These are phyloP conservation scores for Cadophora malorum DNA, from an alignment of 2,329 filamentous ascomycete species.

Conservation along the genomic window DNA sequence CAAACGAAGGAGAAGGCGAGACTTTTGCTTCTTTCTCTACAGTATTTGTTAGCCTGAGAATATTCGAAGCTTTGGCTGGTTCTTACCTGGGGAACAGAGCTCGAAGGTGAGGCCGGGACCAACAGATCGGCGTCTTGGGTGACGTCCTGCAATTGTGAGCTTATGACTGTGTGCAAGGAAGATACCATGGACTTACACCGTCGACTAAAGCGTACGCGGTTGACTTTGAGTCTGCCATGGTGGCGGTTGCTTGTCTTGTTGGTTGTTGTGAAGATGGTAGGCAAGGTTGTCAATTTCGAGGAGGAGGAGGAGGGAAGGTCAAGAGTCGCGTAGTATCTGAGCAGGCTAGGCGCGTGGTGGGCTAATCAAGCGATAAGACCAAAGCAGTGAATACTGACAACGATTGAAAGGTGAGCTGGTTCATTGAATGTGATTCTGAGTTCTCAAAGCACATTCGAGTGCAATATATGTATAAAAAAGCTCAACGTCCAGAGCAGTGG, in stretches of 20 bases:
- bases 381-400: not conserved
- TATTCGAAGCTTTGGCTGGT: not conserved
- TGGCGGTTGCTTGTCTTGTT: not conserved
- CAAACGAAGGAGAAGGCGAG: conserved; percentile 21
- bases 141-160: conserved; percentile 8
- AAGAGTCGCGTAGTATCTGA: not conserved
- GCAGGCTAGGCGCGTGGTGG: not conserved
- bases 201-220: conserved; percentile 3
- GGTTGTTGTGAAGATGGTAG: not conserved
- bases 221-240: not conserved
- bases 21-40: not conserved
- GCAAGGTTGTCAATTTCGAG: not conserved
- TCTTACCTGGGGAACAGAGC: not conserved
- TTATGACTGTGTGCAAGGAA: too few relatives aligned
- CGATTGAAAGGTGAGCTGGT: not conserved
- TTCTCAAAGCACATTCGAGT: too few relatives aligned
- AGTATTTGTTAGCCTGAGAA: not conserved
- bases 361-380: not conserved
- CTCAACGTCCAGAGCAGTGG: too few relatives aligned
- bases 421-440: not conserved
- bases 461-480: too few relatives aligned
- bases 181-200: not conserved
- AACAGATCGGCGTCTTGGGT: not conserved
- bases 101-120: not conserved
- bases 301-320: not conserved